Evolutionary conservation across 2,329 filamentous ascomycete genomes (phyloP).

Genomic region (Fusarium oxysporum): DNA sequence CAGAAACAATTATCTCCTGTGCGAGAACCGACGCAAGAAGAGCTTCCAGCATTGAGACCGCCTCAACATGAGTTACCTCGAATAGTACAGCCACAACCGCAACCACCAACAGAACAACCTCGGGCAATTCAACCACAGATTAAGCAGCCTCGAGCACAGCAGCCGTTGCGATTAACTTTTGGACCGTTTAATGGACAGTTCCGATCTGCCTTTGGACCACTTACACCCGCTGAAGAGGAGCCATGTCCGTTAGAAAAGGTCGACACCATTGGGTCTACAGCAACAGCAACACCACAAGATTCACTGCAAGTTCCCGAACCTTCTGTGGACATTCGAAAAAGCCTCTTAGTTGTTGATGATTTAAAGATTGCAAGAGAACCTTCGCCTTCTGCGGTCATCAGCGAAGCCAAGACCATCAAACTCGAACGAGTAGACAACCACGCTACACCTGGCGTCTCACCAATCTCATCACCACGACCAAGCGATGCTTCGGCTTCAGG

Average conservation of each 20-base stretch:
- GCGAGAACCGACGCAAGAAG: conserved; percentile 7
- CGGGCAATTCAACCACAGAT: background rate
- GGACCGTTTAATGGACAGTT: conserved; percentile 20
- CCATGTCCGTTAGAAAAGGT: conserved; percentile 1
- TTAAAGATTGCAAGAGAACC: conserved; percentile 19
- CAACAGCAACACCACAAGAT: background rate
- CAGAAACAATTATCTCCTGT: conserved; percentile 17
- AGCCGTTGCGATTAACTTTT: conserved; percentile 29
- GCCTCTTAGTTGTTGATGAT: conserved; percentile 16
- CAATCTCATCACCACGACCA: conserved; percentile 24
- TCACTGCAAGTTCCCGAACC: background rate
- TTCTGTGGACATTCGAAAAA: conserved; percentile 17
- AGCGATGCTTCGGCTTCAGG: conserved; percentile 3
- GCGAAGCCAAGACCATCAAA: conserved; percentile 35
- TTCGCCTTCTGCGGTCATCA: conserved; percentile 30
- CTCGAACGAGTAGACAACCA: conserved; percentile 36
- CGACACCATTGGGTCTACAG: background rate
- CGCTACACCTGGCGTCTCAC: conserved; percentile 26
- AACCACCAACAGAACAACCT: background rate
- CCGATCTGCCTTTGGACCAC: conserved; percentile 18
- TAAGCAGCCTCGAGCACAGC: conserved; percentile 8
- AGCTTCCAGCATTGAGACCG: background rate
- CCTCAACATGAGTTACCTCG: background rate
- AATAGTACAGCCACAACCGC: background rate
- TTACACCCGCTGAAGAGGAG: conserved; percentile 35